Conservation (phyloP, 169 alveolate species). For the Plasmodium relictum region DNA sequence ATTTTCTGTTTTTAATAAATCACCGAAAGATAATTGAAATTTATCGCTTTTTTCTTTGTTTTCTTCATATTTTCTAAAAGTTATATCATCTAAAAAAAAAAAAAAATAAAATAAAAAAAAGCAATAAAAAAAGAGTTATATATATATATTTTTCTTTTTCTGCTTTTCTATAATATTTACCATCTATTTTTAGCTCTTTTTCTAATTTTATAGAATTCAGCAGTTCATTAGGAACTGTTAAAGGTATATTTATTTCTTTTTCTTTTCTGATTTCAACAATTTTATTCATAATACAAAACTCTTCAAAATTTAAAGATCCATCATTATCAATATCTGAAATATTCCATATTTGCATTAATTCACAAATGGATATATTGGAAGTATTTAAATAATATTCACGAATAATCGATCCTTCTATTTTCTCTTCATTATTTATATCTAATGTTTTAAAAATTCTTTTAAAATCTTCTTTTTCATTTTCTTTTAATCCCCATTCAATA, state of each 20-base stretch:
- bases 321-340: constrained; percentile 62
- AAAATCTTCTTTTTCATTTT: constrained; percentile 33
- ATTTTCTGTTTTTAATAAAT: constrained; percentile 33
- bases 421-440: constrained; percentile 64
- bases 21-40: constrained; percentile 20
- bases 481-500: constrained; percentile 32
- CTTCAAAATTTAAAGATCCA: constrained; percentile 56
- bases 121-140: background rate
- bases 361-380: constrained; percentile 53
- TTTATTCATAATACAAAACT: constrained; percentile 69
- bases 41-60: background rate
- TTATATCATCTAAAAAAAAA: constrained; percentile 18
- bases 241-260: constrained; percentile 48
- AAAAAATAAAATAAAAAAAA: background rate
- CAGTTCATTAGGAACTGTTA: constrained; percentile 29
- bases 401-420: constrained; percentile 43
- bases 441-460: constrained; percentile 35
- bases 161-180: background rate
- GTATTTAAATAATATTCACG: constrained; percentile 66
- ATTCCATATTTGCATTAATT: constrained; percentile 71
- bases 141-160: background rate
- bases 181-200: background rate
- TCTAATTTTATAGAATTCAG: constrained; percentile 25
- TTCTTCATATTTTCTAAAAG: constrained; percentile 22
- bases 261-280: constrained; percentile 58